phyloP scores from a whole-genome alignment of 257 asterid genomes.

The Eustoma russellianum region DNA sequence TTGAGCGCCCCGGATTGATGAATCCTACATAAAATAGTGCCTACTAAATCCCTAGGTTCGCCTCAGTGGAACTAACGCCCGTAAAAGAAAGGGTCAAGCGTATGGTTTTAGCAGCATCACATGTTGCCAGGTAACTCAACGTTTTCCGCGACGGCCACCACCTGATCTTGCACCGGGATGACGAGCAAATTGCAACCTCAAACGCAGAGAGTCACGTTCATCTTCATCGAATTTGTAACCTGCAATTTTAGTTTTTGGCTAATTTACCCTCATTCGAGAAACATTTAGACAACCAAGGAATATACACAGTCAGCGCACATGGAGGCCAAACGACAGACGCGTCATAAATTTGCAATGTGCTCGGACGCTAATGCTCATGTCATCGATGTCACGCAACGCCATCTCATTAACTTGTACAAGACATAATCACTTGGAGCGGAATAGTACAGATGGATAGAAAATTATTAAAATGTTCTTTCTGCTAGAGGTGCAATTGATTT shows the following conservation, averaged over 20 bases:
- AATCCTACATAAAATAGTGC: slow-evolving; percentile 59
- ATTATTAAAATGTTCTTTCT: not conserved
- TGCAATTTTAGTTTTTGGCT: slow-evolving; percentile 60
- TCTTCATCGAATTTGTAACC: slow-evolving; percentile 69
- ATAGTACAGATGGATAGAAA: no score
- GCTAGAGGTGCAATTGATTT: not conserved
- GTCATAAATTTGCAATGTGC: slow-evolving; percentile 2
- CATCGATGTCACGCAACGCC: slow-evolving; percentile 1
- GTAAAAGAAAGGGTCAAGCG: slow-evolving; percentile 30
- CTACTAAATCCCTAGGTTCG: slow-evolving; percentile 10
- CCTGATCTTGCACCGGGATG: slow-evolving; percentile 75
- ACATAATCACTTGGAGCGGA: no score
- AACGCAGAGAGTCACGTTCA: slow-evolving; percentile 48
- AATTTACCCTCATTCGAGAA: slow-evolving; percentile 15
- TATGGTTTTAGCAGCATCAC: slow-evolving; percentile 43
- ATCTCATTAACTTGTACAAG: not conserved
- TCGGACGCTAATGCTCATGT: slow-evolving; percentile 1
- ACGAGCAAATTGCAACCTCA: slow-evolving; percentile 75
- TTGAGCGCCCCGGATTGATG: slow-evolving; percentile 7
- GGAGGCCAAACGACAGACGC: not conserved
- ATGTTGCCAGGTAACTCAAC: slow-evolving; percentile 39
- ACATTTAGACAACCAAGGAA: slow-evolving; percentile 9
- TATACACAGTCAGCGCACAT: slow-evolving; percentile 1
- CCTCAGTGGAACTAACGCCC: slow-evolving; percentile 24
- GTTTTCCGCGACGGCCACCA: slow-evolving; percentile 64